Evolutionary conservation across 1,139 yeast species (phyloP).

Genomic region (Yamadazyma epiphylla): DNA sequence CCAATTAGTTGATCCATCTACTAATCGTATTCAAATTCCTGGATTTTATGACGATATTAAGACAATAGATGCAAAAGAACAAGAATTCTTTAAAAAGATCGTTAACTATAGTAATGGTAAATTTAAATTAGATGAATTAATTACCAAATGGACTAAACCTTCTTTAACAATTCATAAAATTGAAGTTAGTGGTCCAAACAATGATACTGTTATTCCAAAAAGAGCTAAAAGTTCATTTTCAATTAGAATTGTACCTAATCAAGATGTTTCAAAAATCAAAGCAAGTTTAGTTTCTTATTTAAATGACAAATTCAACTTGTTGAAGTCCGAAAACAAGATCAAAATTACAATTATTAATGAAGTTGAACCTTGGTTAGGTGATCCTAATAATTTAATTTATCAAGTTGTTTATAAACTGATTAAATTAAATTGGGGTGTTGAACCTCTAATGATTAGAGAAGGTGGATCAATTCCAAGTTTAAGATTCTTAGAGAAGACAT

Average conservation of each 20-base stretch:
- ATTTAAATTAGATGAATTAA: slow-evolving; percentile 47
- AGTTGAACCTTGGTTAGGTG: slow-evolving; percentile 97
- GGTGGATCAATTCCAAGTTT: slow-evolving; percentile 97
- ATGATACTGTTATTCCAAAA: slow-evolving; percentile 86
- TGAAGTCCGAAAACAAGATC: slow-evolving; percentile 60
- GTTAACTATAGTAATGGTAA: slow-evolving; percentile 22
- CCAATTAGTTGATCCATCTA: slow-evolving; percentile 51
- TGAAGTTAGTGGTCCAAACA: slow-evolving; percentile 85
- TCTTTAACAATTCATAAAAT: slow-evolving; percentile 86
- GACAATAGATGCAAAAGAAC: slow-evolving; percentile 54
- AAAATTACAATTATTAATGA: slow-evolving; percentile 64
- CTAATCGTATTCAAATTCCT: slow-evolving; percentile 63
- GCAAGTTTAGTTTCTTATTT: slow-evolving; percentile 45
- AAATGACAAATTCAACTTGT: slow-evolving; percentile 21
- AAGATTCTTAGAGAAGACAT: slow-evolving; percentile 74
- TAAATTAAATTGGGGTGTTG: slow-evolving; percentile 56
- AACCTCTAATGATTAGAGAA: slow-evolving; percentile 84
- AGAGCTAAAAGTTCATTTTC: slow-evolving; percentile 74
- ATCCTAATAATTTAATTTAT: slow-evolving; percentile 72
- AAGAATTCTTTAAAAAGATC: slow-evolving; percentile 59
- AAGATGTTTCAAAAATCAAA: slow-evolving; percentile 60
- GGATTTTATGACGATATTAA: slow-evolving; percentile 65
- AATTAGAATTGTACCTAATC: slow-evolving; percentile 86
- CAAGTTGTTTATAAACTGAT: slow-evolving; percentile 59
- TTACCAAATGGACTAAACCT: slow-evolving; percentile 90